A percentile compares a stretch with the other conserved stretches of the same genome.
phyloP scores from a whole-genome alignment of 75 land plant genomes.

The Chamaecyparis obtusa region DNA sequence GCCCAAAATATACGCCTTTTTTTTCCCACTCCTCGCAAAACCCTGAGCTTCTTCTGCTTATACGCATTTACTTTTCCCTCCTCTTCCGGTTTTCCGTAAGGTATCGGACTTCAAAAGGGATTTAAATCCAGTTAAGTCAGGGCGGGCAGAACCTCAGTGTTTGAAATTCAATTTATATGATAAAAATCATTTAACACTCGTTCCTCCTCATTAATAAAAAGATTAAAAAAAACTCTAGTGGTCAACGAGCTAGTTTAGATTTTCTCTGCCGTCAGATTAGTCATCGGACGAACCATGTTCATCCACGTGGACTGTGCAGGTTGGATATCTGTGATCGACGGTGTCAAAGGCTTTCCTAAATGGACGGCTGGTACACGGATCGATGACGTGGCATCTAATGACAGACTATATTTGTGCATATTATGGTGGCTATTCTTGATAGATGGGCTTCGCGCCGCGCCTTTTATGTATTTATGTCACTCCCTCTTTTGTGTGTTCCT shows the following conservation, averaged over 20 bases:
- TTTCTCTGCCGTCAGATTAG: not conserved
- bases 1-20: not conserved
- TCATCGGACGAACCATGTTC: not conserved
- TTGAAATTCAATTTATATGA: not conserved
- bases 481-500: no score
- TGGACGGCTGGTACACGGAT: constrained; percentile 5
- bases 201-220: not conserved
- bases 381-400: not conserved
- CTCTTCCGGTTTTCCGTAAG: not conserved
- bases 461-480: no score
- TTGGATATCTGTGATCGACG: constrained; percentile 4
- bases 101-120: constrained; percentile 4
- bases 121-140: not conserved
- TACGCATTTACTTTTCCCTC: not conserved
- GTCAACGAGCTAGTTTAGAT: not conserved
- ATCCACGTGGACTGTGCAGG: not conserved
- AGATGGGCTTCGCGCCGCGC: not conserved
- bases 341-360: not conserved
- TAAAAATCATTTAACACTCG: not conserved
- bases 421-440: not conserved
- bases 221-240: not conserved
- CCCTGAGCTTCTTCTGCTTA: not conserved
- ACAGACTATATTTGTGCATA: not conserved
- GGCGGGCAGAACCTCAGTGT: constrained; percentile 3
- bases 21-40: not conserved